These are phyloP conservation scores for Pichia cactophila DNA, from an alignment of 1,139 yeast species.

Conservation along the genomic window DNA sequence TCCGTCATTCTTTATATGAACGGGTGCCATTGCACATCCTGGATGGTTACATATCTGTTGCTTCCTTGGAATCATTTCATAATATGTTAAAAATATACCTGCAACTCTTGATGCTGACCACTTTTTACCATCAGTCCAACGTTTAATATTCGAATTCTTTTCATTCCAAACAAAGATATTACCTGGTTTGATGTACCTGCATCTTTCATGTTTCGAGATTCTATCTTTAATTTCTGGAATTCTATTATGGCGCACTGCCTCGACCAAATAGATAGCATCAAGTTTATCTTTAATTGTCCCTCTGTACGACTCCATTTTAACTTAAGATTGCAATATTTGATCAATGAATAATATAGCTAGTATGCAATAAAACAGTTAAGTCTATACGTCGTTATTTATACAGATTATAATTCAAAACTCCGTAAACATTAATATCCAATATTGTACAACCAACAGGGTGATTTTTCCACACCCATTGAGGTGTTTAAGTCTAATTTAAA, in stretches of 20 bases:
- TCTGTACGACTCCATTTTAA: conserved; percentile 47
- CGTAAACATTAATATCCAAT: not conserved
- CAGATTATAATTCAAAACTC: not conserved
- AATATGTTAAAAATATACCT: conserved; percentile 57
- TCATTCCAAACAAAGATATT: conserved; percentile 68
- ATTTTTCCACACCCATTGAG: not conserved
- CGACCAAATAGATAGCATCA: conserved; percentile 60
- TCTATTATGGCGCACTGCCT: conserved; percentile 51
- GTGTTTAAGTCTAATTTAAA: not conserved
- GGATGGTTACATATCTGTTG: conserved; percentile 1
- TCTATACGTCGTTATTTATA: not conserved
- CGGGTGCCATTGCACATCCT: not conserved
- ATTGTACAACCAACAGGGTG: not conserved
- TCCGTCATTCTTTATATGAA: conserved; percentile 38
- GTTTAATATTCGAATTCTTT: conserved; percentile 58
- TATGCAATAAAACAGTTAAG: not conserved
- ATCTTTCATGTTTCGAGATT: conserved; percentile 50
- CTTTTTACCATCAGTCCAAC: conserved; percentile 71
- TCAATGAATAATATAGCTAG: not conserved
- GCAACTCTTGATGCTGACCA: conserved; percentile 70
- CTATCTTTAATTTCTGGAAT: conserved; percentile 56
- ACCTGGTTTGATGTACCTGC: conserved; percentile 39
- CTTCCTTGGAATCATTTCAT: conserved; percentile 42
- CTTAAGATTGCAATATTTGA: not conserved
- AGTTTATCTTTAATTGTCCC: conserved; percentile 50